These are phyloP conservation scores for Mycena chlorophos DNA, from an alignment of 768 basidiomycete species.

Conservation along the genomic window DNA sequence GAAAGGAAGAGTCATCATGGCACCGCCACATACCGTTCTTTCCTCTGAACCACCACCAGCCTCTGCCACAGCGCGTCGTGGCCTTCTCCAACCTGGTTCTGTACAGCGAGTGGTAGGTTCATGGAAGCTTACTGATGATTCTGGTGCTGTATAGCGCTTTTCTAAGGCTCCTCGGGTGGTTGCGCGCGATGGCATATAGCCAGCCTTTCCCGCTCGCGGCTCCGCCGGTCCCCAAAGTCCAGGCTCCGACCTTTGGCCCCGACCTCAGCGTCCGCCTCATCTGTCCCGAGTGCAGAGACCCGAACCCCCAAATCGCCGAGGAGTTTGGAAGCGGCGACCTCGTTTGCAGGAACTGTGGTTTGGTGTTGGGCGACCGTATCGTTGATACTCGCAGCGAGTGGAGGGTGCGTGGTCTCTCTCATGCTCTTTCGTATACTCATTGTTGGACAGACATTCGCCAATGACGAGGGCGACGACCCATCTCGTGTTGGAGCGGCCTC, in stretches of 20 bases:
- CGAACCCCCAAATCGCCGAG: conserved; percentile 92
- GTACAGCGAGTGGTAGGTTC: background rate
- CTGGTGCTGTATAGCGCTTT: background rate
- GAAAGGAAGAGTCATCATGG: background rate
- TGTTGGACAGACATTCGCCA: conserved; percentile 84
- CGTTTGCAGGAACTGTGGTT: conserved; percentile 90
- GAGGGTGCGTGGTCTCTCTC: conserved; percentile 61
- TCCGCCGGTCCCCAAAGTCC: conserved; percentile 51
- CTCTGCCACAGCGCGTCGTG: background rate
- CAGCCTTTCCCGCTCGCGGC: conserved; percentile 82
- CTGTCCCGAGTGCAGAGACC: conserved; percentile 94
- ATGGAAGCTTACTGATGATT: background rate
- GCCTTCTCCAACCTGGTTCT: background rate
- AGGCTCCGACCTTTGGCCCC: conserved; percentile 67
- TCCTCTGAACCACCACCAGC: background rate
- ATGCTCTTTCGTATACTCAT: conserved; percentile 20
- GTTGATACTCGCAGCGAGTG: conserved; percentile 99
- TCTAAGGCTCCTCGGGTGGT: conserved; percentile 2
- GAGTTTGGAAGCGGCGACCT: conserved; percentile 98
- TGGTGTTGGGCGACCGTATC: conserved; percentile 93
- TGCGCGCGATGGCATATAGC: conserved; percentile 57
- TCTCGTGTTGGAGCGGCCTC: conserved; percentile 98
- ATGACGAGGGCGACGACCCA: conserved; percentile 98
- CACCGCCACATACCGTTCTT: background rate
- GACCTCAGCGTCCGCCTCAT: conserved; percentile 87